Evolutionary conservation across 2,329 filamentous ascomycete genomes (phyloP).

Genomic region (Colletotrichum higginsianum): DNA sequence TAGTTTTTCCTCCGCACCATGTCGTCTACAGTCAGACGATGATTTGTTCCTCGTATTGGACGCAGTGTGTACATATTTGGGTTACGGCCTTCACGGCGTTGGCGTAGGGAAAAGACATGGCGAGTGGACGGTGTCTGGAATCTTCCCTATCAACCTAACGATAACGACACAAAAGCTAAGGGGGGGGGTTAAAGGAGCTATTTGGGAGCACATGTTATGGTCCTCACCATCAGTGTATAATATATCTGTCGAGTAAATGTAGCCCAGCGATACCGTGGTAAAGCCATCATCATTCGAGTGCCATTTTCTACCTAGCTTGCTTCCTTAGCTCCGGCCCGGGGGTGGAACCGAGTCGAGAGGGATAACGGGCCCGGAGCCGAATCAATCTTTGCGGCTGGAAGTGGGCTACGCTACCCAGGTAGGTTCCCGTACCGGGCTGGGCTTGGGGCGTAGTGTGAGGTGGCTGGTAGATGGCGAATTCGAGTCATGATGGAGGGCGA

Average conservation of each 20-base stretch:
- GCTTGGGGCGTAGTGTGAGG: background rate
- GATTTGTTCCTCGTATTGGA: background rate
- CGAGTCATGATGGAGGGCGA: conserved; percentile 40
- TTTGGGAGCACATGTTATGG: background rate
- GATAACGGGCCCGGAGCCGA: background rate
- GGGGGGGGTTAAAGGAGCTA: background rate
- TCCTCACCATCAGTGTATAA: background rate
- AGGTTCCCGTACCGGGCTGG: background rate
- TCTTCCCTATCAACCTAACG: background rate
- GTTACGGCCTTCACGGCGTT: background rate
- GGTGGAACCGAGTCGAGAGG: background rate
- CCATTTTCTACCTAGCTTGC: background rate
- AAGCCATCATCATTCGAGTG: background rate
- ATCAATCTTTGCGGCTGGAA: background rate
- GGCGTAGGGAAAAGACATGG: background rate
- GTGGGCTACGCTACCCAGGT: too few species aligned
- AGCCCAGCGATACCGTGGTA: background rate
- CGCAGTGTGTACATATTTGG: background rate
- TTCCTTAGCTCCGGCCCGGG: background rate
- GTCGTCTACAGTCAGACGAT: background rate
- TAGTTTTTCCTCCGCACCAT: too few species aligned
- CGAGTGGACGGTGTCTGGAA: background rate
- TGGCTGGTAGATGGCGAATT: conserved; percentile 1
- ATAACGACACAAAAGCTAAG: background rate
- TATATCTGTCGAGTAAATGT: background rate